Base-by-base conservation (phyloP, 768 basidiomycete species). In the Hericium rajendrae region DNA sequence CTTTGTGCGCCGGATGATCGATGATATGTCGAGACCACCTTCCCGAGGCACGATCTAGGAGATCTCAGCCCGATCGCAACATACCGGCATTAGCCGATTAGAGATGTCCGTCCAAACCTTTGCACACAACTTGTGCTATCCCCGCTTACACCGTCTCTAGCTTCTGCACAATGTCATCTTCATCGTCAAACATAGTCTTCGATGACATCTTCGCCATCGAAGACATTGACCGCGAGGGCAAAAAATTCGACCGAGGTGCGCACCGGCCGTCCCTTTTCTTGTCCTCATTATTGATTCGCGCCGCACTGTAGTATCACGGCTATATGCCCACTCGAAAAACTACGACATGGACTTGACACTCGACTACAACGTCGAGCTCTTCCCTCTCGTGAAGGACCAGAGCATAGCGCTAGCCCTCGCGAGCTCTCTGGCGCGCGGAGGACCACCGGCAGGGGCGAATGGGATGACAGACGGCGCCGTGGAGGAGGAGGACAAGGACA, bases 171-270 rank as follows among this genome's bases (percentile, higher is more conserved):
- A 62, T 62, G 62, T 54, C 62, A 24, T 58, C 60, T 38, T 50
- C 58, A 38, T 75, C 83, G 43, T 86, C 88, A 1, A 88, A 78
- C 68, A 82, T 95, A 64, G 82, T 97, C 57, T 97, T 97, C 67
- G 90, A 94, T 67, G 95, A 97, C 69, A 85, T 94, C 48, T 97
- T 98, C 73, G 86, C 81, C 11, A 87, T 95, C 63, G 79, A 81
- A 62, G 84, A 72, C 48, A 89, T 94, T 52, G 86, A 94, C 75
- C 85, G 83, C 70, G 94, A 94, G 64, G 95, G 95, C 50, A 97
- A 90, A 77, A 97, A 94, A 70, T 99, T 97, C 65, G 97, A 99
- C 72, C 78, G 95, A 85, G 95, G 95, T 94, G 57, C 51, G 84
- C 67, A 53, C 43, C 24, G 22, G 16, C 38, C 20, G 46, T 40